phyloP scores from a whole-genome alignment of 768 basidiomycete species.

The Lactarius pseudohatsudake region DNA sequence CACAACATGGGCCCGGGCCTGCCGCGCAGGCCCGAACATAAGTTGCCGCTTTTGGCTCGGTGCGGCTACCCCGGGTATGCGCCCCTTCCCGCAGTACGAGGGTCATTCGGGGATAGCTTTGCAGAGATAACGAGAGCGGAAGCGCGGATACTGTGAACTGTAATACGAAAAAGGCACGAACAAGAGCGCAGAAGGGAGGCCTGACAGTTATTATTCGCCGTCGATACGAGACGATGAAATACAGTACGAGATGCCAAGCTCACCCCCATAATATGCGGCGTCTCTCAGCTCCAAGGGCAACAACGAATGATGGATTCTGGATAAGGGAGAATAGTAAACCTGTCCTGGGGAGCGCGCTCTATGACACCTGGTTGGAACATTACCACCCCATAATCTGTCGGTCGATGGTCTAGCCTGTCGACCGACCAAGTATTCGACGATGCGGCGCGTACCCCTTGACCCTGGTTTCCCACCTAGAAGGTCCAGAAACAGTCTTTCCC shows the following conservation, averaged over 20 bases:
- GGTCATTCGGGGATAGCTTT: neutral
- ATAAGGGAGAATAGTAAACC: neutral
- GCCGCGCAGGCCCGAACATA: neutral
- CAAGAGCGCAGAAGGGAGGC: neutral
- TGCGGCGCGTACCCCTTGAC: neutral
- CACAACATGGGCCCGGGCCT: neutral
- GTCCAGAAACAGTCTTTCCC: neutral
- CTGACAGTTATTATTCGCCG: neutral
- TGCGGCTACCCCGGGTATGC: neutral
- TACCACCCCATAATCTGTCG: neutral
- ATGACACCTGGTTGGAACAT: neutral
- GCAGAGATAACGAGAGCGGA: neutral
- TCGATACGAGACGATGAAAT: neutral
- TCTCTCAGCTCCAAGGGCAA: neutral
- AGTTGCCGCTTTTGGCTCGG: neutral
- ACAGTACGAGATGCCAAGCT: conserved; percentile 2
- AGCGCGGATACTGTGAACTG: neutral
- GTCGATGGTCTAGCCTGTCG: neutral
- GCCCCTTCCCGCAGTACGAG: neutral
- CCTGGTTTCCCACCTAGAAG: neutral
- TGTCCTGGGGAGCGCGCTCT: neutral
- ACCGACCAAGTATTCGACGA: neutral
- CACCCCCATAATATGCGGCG: neutral
- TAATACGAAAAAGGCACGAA: neutral
- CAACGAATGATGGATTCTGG: neutral